Conservation (phyloP, 2,329 filamentous ascomycete species). For the Dissoconium aciculare region DNA sequence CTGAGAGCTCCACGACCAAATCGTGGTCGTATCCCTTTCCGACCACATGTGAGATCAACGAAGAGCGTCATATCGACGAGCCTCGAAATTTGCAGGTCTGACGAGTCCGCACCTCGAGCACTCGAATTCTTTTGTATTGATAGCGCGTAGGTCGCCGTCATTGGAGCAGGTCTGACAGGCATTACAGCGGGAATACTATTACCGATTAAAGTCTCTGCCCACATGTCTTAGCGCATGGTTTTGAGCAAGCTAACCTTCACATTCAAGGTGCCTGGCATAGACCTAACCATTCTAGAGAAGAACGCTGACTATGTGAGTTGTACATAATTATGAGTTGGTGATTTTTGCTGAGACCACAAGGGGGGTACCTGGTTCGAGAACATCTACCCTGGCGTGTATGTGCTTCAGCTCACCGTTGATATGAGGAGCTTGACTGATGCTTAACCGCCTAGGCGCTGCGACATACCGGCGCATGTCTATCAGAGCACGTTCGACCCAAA, state of each 20-base stretch:
- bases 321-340: constrained; percentile 7
- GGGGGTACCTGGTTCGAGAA: constrained; percentile 37
- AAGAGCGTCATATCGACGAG: no score
- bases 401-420: background rate
- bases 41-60: no score
- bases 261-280: constrained; percentile 40
- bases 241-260: background rate
- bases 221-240: no score
- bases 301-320: constrained; percentile 47
- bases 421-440: background rate
- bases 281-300: constrained; percentile 54
- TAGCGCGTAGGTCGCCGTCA: constrained; percentile 46
- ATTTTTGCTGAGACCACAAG: constrained; percentile 16
- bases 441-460: constrained; percentile 45
- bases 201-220: constrained; percentile 46
- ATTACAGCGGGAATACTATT: constrained; percentile 51
- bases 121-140: no score
- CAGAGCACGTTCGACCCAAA: constrained; percentile 55
- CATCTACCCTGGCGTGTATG: constrained; percentile 1
- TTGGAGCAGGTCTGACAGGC: constrained; percentile 50
- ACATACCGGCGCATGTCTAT: constrained; percentile 56
- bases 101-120: no score
- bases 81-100: no score
- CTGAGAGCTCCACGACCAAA: no score
- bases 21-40: no score